Conservation (phyloP, 768 basidiomycete genomes). For the Psilocybe sp. region DNA sequence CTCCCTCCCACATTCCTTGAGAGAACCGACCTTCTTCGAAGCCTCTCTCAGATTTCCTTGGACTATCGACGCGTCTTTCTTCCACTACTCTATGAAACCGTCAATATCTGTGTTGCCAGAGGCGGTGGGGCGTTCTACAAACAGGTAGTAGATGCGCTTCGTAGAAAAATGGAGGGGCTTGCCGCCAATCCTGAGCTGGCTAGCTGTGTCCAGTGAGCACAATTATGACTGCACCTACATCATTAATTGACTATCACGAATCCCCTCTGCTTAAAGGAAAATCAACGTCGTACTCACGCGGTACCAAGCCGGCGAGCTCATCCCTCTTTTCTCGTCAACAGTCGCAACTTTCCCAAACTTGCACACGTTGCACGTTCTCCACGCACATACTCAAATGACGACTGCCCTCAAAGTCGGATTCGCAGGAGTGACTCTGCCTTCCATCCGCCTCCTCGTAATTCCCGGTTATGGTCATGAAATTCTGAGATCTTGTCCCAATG, state of each 20-base stretch:
- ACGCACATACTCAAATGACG: conserved; percentile 29
- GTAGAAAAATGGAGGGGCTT: conserved; percentile 13
- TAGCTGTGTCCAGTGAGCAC: conserved; percentile 8
- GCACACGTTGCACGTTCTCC: conserved; percentile 26
- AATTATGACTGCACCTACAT: neutral
- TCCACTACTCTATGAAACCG: conserved; percentile 11
- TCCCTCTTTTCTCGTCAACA: conserved; percentile 22
- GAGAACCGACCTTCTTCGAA: conserved; percentile 9
- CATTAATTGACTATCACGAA: neutral
- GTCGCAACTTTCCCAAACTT: conserved; percentile 26
- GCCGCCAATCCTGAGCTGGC: conserved; percentile 6
- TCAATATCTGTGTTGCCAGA: conserved; percentile 4
- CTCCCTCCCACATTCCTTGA: conserved; percentile 9
- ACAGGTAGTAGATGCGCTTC: conserved; percentile 10
- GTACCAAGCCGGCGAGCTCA: conserved; percentile 17
- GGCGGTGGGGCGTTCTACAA: conserved; percentile 5
- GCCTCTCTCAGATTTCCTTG: conserved; percentile 12
- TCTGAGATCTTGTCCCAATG: conserved; percentile 23
- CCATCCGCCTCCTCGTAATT: conserved; percentile 21
- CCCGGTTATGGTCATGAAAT: conserved; percentile 28
- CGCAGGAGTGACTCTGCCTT: conserved; percentile 15
- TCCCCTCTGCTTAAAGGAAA: conserved; percentile 7
- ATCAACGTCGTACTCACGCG: conserved; percentile 26
- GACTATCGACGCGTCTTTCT: conserved; percentile 12
- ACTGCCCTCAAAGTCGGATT: conserved; percentile 22